phyloP scores from a whole-genome alignment of 78 protist species.

The Speleostelium caveatum region DNA sequence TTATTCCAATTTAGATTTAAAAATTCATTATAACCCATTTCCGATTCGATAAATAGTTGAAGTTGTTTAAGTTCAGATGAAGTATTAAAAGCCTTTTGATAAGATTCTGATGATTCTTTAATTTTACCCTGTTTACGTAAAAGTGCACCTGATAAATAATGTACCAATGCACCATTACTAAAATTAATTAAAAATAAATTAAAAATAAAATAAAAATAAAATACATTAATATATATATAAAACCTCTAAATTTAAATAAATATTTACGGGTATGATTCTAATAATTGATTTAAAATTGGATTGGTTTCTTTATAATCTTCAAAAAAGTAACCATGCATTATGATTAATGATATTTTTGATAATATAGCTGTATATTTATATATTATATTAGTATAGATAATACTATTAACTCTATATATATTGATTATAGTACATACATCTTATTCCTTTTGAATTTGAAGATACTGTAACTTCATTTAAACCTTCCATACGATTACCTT shows the following conservation, averaged over 20 bases:
- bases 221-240: neutral
- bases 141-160: conserved; percentile 65
- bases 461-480: conserved; percentile 29
- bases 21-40: conserved; percentile 77
- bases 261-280: conserved; percentile 3
- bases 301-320: conserved; percentile 48
- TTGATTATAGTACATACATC: conserved; percentile 23
- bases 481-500: conserved; percentile 72
- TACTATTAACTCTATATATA: too few relatives aligned
- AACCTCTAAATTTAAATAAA: neutral
- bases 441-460: conserved; percentile 27
- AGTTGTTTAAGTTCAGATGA: conserved; percentile 52
- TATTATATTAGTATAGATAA: too few relatives aligned
- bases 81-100: conserved; percentile 27
- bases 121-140: conserved; percentile 57
- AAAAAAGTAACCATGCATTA: conserved; percentile 65
- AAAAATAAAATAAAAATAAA: too few relatives aligned
- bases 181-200: too few relatives aligned
- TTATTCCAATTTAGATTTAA: conserved; percentile 49
- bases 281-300: conserved; percentile 12
- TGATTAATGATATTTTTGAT: conserved; percentile 26
- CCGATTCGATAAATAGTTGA: conserved; percentile 63
- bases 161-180: conserved; percentile 52
- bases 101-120: conserved; percentile 13
- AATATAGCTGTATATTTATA: conserved; percentile 3